Base-by-base conservation (phyloP, 306 rosid genomes). In the Rosa chinensis region DNA sequence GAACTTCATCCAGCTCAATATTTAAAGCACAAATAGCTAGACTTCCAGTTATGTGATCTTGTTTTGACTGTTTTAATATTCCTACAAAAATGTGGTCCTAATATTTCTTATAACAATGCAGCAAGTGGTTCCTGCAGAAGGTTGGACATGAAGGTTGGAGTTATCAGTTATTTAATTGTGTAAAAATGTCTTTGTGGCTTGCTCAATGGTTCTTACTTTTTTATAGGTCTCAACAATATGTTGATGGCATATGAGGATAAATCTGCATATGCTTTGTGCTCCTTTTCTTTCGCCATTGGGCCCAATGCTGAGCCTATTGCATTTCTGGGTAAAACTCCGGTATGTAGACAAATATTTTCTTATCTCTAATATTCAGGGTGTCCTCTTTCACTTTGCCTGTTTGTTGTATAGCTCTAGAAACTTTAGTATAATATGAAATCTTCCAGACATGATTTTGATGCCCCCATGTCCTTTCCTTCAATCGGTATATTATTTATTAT, bases 91-190 rank as follows among this genome's bases (percentile, higher is more conserved):
- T 28, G 21, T 49, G 71, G 18, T 53, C 45, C 64, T 47, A 9
- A 79, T 35, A 66, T 63, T 59, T 66, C 79, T 76, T 76, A 17
- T 47, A 74, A 76, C 71, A 23, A 55, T 85, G 92, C 99, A 95
- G 99, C 86, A 95, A 95, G 79, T 95, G 99, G 99, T 95, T 95
- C 92, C 87, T 95, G 84, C 92, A 92, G 97, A 95, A 95, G 94
- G 83, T 90, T 83, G 99, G 99, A 62, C 99, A 91, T 70, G 89
- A 91, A 92, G 99, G 98, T 92, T 70, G 66, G 77, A 45, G 42
- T 73, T 53, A 5, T 77, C 61, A 6, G 11, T 73, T 76, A 61
- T 85, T 74, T 42, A 55, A 11, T 48, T 74, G 43, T 73, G 69
- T 73, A 10, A 44, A 74, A 21, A 32, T 79, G 69, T 44, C 68